Base-by-base conservation (phyloP, 495 filamentous ascomycete species). In the Aspergillus wentii region DNA sequence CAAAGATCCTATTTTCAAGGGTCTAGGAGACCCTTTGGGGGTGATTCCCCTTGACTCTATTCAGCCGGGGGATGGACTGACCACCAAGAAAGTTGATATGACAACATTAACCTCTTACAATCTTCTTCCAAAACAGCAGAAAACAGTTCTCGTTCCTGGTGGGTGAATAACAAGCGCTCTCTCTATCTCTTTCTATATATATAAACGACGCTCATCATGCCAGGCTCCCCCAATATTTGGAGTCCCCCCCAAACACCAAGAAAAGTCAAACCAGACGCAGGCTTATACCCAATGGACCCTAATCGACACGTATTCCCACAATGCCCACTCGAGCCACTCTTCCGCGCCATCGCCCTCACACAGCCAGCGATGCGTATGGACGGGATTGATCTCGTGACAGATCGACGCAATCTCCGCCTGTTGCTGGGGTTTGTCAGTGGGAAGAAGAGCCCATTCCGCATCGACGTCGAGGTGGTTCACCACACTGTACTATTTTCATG, bases 21-120 rank as follows among this genome's bases (percentile, higher is more conserved):
- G 35, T 4, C 23, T 38, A 2, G 20, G 21, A 15, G n/a, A 4
- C 8, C 16, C 25, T 11, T 16, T 38, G 4, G 21, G 13, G 21
- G 35, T 28, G n/a, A 38, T 38, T 26, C 22, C 35, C n/a, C n/a
- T 30, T 8, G 36, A 39, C n/a, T 39, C 36, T 16, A 20, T 39
- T 4, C 36, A 29, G 7, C 16, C 27, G 6, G 11, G 10, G n/a
- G 2, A n/a, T 8, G 13, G 20, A 15, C 22, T 17, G 8, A 10
- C 17, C 8, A 14, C 25, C 8, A 39, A 39, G 36, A 30, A 30
- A 5, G n/a, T n/a, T n/a, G 10, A 30, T 10, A n/a, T 39, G 16
- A 13, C 17, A 8, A 20, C 18, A 11, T 11, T 39, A n/a, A 29
- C 36, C 5, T 39, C 36, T 5, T 39, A 39, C 25, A 39, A 39